Percentiles rank a stretch among this genome's conserved stretches.
These are phyloP conservation scores for Stenocarpella maydis DNA, from an alignment of 2,329 filamentous ascomycete genomes.

Conservation along the genomic window DNA sequence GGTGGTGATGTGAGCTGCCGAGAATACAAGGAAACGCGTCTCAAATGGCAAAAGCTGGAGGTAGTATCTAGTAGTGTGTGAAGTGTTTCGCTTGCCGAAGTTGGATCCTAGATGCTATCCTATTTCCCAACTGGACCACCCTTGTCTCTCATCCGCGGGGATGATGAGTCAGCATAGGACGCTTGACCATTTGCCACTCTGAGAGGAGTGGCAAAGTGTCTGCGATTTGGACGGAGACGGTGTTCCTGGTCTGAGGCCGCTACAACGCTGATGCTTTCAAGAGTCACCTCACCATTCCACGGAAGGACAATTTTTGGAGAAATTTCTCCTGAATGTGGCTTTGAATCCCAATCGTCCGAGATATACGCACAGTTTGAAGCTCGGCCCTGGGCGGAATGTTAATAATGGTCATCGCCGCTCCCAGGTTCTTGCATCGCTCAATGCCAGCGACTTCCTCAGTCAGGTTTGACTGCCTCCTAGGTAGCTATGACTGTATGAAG, in stretches of 20 bases:
- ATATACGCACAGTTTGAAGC: background rate
- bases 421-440: too few species aligned
- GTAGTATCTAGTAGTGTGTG: background rate
- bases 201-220: too few species aligned
- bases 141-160: slow-evolving; percentile 18
- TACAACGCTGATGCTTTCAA: too few species aligned
- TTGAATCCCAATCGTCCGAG: background rate
- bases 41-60: slow-evolving; percentile 2
- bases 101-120: slow-evolving; percentile 4
- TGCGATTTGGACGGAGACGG: accelerated
- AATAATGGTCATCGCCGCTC: too few species aligned
- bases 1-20: background rate
- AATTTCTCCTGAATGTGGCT: background rate
- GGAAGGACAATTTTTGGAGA: too few species aligned
- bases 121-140: slow-evolving; percentile 6
- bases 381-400: too few species aligned
- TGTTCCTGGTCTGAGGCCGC: background rate
- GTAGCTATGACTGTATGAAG: too few species aligned
- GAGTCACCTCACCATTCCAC: too few species aligned
- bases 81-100: background rate
- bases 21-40: slow-evolving; percentile 15
- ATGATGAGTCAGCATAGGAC: slow-evolving; percentile 9
- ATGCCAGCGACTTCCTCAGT: too few species aligned
- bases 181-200: background rate
- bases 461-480: too few species aligned